These are phyloP conservation scores for Austroboletus eburneus DNA, from an alignment of 768 basidiomycete genomes.

Conservation along the genomic window DNA sequence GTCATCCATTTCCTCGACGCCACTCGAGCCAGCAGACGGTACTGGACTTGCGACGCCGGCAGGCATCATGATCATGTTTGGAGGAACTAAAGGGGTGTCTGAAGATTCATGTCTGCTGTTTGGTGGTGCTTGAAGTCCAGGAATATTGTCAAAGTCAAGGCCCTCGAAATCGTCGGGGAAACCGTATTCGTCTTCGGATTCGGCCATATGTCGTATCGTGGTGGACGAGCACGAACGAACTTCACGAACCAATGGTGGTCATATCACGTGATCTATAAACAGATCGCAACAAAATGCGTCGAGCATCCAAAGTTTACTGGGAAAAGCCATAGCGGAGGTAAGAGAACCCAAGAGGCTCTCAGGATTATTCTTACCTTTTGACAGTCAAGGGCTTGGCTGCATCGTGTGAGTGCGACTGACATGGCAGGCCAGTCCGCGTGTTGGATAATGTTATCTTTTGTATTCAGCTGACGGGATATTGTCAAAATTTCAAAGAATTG, in stretches of 20 bases:
- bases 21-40: slow-evolving; percentile 3
- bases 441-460: not conserved
- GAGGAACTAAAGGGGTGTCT: not conserved
- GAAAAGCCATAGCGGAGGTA: no score
- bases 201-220: slow-evolving; percentile 18
- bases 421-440: not conserved
- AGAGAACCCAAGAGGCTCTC: not conserved
- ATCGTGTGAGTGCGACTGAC: slow-evolving; percentile 1
- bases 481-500: not conserved
- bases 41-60: slow-evolving; percentile 10
- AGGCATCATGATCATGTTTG: no score
- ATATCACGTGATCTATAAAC: slow-evolving; percentile 5
- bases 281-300: no score
- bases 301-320: no score
- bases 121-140: slow-evolving; percentile 26
- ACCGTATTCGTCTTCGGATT: slow-evolving; percentile 39
- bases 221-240: not conserved
- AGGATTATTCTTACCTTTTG: slow-evolving; percentile 6
- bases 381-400: slow-evolving; percentile 2
- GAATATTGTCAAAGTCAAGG: slow-evolving; percentile 41
- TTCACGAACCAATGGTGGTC: no score
- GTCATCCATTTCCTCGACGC: slow-evolving; percentile 20
- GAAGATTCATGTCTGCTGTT: not conserved
- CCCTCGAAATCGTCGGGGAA: slow-evolving; percentile 55
- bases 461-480: not conserved